Percentiles rank a stretch among this genome's conserved stretches.
Evolutionary conservation across 345 rosid species (phyloP).

Genomic region (Gossypium sturtianum): DNA sequence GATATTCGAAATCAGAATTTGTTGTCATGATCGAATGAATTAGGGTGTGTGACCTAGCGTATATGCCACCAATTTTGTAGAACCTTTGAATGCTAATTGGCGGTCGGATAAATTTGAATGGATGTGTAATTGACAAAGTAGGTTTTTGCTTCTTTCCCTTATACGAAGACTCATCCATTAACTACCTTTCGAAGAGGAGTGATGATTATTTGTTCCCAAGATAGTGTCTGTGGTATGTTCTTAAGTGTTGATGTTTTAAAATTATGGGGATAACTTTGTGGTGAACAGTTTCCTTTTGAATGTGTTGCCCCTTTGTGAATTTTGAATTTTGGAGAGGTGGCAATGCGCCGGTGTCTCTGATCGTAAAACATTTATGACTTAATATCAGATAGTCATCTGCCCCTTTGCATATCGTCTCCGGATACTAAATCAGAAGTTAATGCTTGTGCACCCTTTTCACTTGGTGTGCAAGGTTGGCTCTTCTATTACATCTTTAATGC

Average conservation of each 20-base stretch:
- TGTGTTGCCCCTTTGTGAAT: not conserved
- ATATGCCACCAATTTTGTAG: too few species aligned
- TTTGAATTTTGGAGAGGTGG: constrained; percentile 29
- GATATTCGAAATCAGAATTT: too few species aligned
- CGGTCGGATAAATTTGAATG: not conserved
- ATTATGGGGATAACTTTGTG: not conserved
- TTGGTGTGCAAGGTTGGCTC: constrained; percentile 55
- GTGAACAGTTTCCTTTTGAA: not conserved
- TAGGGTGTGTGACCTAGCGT: not conserved
- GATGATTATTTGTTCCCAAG: not conserved
- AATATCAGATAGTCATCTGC: constrained; percentile 22
- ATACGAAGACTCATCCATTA: not conserved
- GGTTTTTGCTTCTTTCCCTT: not conserved
- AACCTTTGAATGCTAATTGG: not conserved
- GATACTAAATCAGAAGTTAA: constrained; percentile 40
- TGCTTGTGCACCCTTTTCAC: constrained; percentile 31
- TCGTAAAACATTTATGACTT: constrained; percentile 4
- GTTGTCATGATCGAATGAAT: not conserved
- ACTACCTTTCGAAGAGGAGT: not conserved
- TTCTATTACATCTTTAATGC: constrained; percentile 31
- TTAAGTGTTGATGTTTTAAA: not conserved
- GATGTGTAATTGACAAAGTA: not conserved
- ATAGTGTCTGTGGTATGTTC: not conserved
- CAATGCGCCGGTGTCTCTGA: constrained; percentile 38
- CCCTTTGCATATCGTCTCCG: constrained; percentile 29